phyloP scores from a whole-genome alignment of 2,329 filamentous ascomycete genomes.

The Didymella pomorum region DNA sequence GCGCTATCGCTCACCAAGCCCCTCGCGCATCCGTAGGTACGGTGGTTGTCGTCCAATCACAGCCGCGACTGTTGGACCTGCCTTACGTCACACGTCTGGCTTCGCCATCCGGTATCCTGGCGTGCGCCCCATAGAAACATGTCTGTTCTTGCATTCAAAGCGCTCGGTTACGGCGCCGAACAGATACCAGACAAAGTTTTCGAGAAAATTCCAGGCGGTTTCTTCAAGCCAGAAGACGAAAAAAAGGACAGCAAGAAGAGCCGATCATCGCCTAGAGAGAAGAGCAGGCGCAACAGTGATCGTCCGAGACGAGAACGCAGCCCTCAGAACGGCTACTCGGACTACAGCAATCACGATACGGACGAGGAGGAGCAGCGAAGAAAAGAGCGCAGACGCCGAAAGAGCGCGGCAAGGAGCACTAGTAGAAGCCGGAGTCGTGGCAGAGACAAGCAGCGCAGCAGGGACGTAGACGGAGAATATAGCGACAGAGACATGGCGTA shows the following conservation, averaged over 20 bases:
- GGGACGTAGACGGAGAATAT: slow-evolving; percentile 37
- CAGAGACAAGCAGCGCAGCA: slow-evolving; percentile 35
- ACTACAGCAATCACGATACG: slow-evolving; percentile 40
- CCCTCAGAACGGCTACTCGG: slow-evolving; percentile 40
- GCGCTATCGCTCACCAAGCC: slow-evolving; percentile 37
- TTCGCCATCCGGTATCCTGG: slow-evolving; percentile 35
- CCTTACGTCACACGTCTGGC: slow-evolving; percentile 44
- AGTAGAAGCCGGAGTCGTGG: slow-evolving; percentile 42
- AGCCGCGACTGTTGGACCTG: slow-evolving; percentile 25
- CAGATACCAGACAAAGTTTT: slow-evolving; percentile 51
- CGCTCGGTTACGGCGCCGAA: slow-evolving; percentile 50
- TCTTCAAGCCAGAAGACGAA: slow-evolving; percentile 45
- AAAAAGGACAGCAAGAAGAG: slow-evolving; percentile 37
- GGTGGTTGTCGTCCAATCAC: slow-evolving; percentile 44
- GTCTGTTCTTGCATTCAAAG: slow-evolving; percentile 50
- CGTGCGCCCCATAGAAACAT: slow-evolving; percentile 35
- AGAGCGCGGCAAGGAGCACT: slow-evolving; percentile 36
- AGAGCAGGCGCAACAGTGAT: slow-evolving; percentile 26
- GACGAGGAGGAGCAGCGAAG: slow-evolving; percentile 41
- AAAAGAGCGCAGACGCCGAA: slow-evolving; percentile 36
- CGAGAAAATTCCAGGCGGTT: slow-evolving; percentile 50
- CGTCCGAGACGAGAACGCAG: slow-evolving; percentile 39
- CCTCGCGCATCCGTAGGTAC: slow-evolving; percentile 26
- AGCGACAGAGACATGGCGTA: slow-evolving; percentile 40
- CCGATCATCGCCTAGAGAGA: slow-evolving; percentile 28